Conservation (phyloP, 2,329 filamentous ascomycete genomes). For the Sphaerulina populicola region DNA sequence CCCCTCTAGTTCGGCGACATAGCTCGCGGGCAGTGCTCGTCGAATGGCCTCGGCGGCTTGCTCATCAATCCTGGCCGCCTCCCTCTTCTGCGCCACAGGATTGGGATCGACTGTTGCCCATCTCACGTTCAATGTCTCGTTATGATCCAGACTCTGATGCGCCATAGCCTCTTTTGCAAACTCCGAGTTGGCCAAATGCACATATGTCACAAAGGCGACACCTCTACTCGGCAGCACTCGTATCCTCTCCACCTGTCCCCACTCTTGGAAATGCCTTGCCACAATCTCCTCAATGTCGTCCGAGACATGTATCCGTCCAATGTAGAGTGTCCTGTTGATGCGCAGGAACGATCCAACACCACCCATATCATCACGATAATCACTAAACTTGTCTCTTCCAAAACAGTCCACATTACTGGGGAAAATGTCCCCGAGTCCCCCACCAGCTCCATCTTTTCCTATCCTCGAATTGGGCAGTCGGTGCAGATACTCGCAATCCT, state of each 20-base stretch:
- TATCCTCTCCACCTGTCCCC: slow-evolving; percentile 81
- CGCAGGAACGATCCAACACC: slow-evolving; percentile 90
- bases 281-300: slow-evolving; percentile 98
- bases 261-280: slow-evolving; percentile 89
- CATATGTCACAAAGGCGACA: slow-evolving; percentile 91
- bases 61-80: slow-evolving; percentile 81
- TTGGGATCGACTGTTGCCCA: slow-evolving; percentile 98
- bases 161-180: slow-evolving; percentile 83
- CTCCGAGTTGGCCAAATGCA: slow-evolving; percentile 79
- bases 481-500: slow-evolving; percentile 91
- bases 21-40: slow-evolving; percentile 76
- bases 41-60: slow-evolving; percentile 92
- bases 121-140: slow-evolving; percentile 86
- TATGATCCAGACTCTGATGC: slow-evolving; percentile 83
- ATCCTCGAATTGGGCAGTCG: slow-evolving; percentile 58
- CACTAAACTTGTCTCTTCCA: slow-evolving; percentile 80
- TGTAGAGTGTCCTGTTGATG: slow-evolving; percentile 87
- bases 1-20: slow-evolving; percentile 88
- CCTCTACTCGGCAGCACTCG: slow-evolving; percentile 82
- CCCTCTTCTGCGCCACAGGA: slow-evolving; percentile 84
- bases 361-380: slow-evolving; percentile 96
- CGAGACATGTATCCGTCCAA: slow-evolving; percentile 86
- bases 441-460: slow-evolving; percentile 27
- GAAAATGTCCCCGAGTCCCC: slow-evolving; percentile 69
- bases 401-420: slow-evolving; percentile 95